phyloP scores from a whole-genome alignment of 1,139 yeast genomes.

The Nakaseomyces nivariensis region DNA sequence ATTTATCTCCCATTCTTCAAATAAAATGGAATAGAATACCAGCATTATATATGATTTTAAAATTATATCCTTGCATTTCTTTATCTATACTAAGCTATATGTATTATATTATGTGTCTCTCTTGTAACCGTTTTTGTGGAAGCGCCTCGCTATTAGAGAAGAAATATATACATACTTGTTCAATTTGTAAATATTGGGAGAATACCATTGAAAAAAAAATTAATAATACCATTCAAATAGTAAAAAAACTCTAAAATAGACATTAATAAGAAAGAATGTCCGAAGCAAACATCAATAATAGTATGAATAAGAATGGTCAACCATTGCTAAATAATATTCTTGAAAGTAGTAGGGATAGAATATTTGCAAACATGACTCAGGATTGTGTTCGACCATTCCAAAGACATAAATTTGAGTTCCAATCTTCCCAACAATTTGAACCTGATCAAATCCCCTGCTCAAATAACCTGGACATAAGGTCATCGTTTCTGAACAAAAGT shows the following conservation, averaged over 20 bases:
- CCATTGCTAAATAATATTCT: background rate
- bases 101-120: background rate
- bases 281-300: background rate
- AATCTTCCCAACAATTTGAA: background rate
- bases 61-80: background rate
- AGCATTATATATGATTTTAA: background rate
- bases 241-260: too few relatives aligned
- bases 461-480: background rate
- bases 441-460: background rate
- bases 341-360: background rate
- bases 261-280: background rate
- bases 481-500: background rate
- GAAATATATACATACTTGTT: too few relatives aligned
- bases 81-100: background rate
- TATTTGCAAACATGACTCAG: background rate
- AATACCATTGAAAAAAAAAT: too few relatives aligned
- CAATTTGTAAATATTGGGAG: too few relatives aligned
- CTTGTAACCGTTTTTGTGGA: background rate
- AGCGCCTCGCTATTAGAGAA: background rate
- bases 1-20: constrained; percentile 1
- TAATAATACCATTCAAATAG: too few relatives aligned
- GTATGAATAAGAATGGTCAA: background rate
- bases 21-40: background rate
- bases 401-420: background rate
- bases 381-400: background rate